Evolutionary conservation across 2,329 filamentous ascomycete species (phyloP).

Genomic region (Fusarium decemcellulare): DNA sequence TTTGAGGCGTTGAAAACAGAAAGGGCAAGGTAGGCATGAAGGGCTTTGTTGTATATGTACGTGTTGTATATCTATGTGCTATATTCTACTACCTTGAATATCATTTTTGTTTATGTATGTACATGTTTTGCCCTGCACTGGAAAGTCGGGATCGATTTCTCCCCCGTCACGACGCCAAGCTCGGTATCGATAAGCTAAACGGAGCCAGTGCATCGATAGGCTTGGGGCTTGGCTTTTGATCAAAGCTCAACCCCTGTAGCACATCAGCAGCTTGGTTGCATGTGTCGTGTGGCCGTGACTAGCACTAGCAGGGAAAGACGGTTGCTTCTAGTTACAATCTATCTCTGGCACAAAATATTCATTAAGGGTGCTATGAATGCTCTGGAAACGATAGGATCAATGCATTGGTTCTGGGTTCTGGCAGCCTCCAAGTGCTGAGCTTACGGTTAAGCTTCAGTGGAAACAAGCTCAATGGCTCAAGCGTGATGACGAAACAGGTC

Average conservation of each 20-base stretch:
- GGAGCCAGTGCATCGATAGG: slow-evolving; percentile 6
- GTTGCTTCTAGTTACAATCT: background rate
- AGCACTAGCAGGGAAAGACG: too few species aligned
- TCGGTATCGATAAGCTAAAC: slow-evolving; percentile 13
- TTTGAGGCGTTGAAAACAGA: slow-evolving; percentile 21
- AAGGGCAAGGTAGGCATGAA: slow-evolving; percentile 5
- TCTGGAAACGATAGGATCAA: too few species aligned
- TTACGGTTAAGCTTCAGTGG: slow-evolving; percentile 28
- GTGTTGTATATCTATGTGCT: slow-evolving; percentile 1
- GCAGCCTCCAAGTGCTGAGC: background rate
- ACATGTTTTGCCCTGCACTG: background rate
- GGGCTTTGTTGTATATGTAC: slow-evolving; percentile 2
- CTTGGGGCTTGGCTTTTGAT: slow-evolving; percentile 33
- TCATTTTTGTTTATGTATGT: background rate
- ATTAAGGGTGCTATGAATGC: background rate
- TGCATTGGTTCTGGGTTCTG: too few species aligned
- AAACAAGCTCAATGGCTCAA: slow-evolving; percentile 41
- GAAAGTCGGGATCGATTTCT: background rate
- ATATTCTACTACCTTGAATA: background rate
- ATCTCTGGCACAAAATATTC: background rate
- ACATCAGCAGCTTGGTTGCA: slow-evolving; percentile 24
- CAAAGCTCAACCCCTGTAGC: slow-evolving; percentile 33
- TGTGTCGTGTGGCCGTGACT: background rate
- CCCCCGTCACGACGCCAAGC: slow-evolving; percentile 4
- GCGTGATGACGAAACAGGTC: slow-evolving; percentile 40